Evolutionary conservation across 2,329 filamentous ascomycete genomes (phyloP).

Genomic region (Myriosclerotinia duriaeana): DNA sequence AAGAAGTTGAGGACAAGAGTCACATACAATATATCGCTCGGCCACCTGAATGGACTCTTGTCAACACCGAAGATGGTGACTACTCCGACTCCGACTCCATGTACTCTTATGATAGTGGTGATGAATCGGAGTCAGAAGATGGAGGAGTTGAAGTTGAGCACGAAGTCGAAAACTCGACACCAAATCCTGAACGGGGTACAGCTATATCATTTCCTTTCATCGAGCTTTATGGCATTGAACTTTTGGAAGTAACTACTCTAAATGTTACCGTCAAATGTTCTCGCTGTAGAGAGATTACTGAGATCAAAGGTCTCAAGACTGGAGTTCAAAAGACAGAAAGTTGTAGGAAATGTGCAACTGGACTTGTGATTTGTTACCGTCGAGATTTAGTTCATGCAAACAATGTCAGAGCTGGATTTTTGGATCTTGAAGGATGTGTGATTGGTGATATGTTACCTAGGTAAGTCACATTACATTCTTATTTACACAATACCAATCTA

Average conservation of each 20-base stretch:
- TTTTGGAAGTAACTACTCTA: constrained; percentile 67
- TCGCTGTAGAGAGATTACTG: constrained; percentile 72
- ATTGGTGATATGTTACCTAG: constrained; percentile 73
- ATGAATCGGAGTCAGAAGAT: constrained; percentile 40
- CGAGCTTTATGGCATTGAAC: constrained; percentile 74
- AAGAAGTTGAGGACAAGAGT: constrained; percentile 49
- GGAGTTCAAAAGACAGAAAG: constrained; percentile 51
- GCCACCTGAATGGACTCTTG: constrained; percentile 69
- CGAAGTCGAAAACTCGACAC: constrained; percentile 35
- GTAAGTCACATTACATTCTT: constrained; percentile 42
- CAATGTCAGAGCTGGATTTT: constrained; percentile 73
- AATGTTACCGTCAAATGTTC: constrained; percentile 74
- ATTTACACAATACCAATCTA: constrained; percentile 4
- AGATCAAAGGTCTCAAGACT: constrained; percentile 65
- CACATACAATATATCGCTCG: constrained; percentile 72
- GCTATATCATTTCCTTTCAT: constrained; percentile 75
- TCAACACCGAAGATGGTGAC: constrained; percentile 43
- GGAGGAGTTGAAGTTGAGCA: constrained; percentile 47
- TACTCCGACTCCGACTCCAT: constrained; percentile 50
- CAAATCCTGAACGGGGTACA: constrained; percentile 63
- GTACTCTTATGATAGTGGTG: constrained; percentile 45
- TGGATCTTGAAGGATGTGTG: constrained; percentile 73
- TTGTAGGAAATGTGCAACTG: constrained; percentile 60
- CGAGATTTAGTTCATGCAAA: constrained; percentile 70
- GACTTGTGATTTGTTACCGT: constrained; percentile 57